Conservation (phyloP, 2,329 filamentous ascomycete genomes). For the Chaetoscypha palmicola region DNA sequence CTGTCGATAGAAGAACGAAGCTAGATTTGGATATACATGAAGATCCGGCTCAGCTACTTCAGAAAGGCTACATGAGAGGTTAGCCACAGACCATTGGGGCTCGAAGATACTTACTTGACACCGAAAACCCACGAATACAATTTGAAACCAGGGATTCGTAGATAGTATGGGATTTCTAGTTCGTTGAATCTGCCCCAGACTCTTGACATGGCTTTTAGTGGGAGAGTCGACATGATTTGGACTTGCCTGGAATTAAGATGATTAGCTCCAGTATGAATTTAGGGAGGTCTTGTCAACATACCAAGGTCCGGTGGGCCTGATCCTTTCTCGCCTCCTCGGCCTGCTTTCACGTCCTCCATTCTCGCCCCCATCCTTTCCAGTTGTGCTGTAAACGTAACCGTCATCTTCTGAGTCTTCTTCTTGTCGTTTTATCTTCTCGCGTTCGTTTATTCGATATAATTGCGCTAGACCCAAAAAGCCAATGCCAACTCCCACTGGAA, state of each 20-base stretch:
- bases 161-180: constrained; percentile 60
- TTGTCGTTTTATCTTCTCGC: constrained; percentile 37
- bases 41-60: constrained; percentile 87
- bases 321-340: constrained; percentile 43
- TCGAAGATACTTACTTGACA: constrained; percentile 45
- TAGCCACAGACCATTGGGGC: no score
- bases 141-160: constrained; percentile 66
- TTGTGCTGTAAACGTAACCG: constrained; percentile 20
- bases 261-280: no score
- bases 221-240: constrained; percentile 67
- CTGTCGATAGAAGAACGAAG: constrained; percentile 93
- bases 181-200: constrained; percentile 71
- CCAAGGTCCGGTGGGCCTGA: constrained; percentile 63
- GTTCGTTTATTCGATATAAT: constrained; percentile 51
- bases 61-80: constrained; percentile 48
- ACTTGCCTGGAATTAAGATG: constrained; percentile 58
- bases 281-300: constrained; percentile 24
- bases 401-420: constrained; percentile 34
- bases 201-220: constrained; percentile 64
- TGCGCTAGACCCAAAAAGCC: constrained; percentile 59
- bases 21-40: constrained; percentile 83
- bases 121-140: constrained; percentile 68
- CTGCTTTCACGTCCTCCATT: constrained; percentile 38
- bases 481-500: constrained; percentile 62
- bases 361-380: constrained; percentile 28